phyloP scores from a whole-genome alignment of 257 asterid species.

The Paulownia fortunei region DNA sequence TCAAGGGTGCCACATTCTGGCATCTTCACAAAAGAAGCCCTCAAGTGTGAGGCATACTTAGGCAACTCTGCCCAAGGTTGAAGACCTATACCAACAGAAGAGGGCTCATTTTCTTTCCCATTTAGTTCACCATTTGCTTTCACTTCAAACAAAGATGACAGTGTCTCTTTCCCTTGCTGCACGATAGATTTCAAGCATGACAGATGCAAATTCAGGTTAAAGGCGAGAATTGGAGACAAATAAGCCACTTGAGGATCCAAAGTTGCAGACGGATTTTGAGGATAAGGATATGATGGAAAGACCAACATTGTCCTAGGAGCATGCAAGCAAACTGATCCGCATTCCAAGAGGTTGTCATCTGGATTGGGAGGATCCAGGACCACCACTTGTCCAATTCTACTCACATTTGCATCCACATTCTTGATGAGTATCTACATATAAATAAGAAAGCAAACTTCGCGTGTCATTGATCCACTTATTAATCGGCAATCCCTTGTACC shows the following conservation, averaged over 20 bases:
- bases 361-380: constrained; percentile 78
- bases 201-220: constrained; percentile 71
- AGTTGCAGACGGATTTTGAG: constrained; percentile 36
- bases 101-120: constrained; percentile 41
- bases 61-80: constrained; percentile 70
- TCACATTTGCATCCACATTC: constrained; percentile 59
- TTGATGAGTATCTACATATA: constrained; percentile 60
- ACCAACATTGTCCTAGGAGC: constrained; percentile 50
- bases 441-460: constrained; percentile 5
- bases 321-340: constrained; percentile 32
- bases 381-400: constrained; percentile 79
- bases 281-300: constrained; percentile 64
- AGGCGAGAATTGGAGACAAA: constrained; percentile 81
- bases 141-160: constrained; percentile 63
- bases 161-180: constrained; percentile 64
- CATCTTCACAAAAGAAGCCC: constrained; percentile 89
- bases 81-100: constrained; percentile 52
- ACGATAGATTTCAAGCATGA: constrained; percentile 74
- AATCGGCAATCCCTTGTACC: constrained; percentile 1
- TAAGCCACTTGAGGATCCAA: constrained; percentile 75
- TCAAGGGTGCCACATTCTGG: constrained; percentile 85
- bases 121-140: constrained; percentile 42
- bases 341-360: constrained; percentile 29
- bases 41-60: constrained; percentile 83
- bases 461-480: constrained; percentile 7